phyloP scores from a whole-genome alignment of 148 eudicot genomes.

The Rhododendron ferrugineum region DNA sequence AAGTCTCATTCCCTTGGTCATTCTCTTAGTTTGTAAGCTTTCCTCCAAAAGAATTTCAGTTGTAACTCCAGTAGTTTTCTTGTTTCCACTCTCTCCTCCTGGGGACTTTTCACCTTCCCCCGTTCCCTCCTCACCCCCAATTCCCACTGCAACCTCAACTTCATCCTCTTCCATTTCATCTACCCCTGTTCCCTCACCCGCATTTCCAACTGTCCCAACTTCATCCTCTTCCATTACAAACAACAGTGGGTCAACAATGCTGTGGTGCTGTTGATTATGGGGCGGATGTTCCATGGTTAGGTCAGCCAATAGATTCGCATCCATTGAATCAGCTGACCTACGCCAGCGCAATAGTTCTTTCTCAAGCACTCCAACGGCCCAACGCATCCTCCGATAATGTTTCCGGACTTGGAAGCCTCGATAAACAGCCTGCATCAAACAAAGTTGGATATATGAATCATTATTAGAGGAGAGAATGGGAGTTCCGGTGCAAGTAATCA shows the following conservation, averaged over 20 bases:
- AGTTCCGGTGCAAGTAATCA: not conserved
- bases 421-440: slow-evolving; percentile 47
- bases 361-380: slow-evolving; percentile 93
- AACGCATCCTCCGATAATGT: slow-evolving; percentile 35
- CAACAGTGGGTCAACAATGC: no score
- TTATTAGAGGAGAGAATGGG: not conserved
- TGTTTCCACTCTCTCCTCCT: not conserved
- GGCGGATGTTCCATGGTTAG: no score
- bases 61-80: not conserved
- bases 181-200: no score
- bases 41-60: not conserved
- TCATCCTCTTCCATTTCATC: no score
- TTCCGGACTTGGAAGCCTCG: slow-evolving; percentile 74
- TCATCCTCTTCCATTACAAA: no score
- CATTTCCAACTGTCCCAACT: no score
- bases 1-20: not conserved
- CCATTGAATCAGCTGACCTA: not conserved
- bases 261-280: no score
- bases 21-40: no score
- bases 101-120: not conserved
- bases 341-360: slow-evolving; percentile 90
- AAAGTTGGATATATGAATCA: not conserved
- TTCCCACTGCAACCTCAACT: not conserved
- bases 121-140: no score
- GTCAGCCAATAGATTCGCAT: no score